Evolutionary conservation across 495 filamentous ascomycete species (phyloP), one percentile per base, ranked within the genome.

Genomic region (Lophiostoma macrostomum): DNA sequence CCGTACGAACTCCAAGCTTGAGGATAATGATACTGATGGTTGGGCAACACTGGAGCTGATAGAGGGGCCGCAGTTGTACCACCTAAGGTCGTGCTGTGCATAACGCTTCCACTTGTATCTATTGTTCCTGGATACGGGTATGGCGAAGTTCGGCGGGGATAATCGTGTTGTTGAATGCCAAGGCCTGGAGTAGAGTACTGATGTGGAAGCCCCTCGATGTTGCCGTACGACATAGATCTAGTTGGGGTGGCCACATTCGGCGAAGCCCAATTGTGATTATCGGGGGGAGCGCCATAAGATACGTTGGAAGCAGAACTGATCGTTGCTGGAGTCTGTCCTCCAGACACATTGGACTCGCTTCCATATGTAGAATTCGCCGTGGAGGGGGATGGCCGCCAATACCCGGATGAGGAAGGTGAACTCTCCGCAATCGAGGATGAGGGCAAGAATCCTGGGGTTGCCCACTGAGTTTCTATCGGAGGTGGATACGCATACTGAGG

Each of bases 221-320:
- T 56, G 12, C 66, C 60, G 37, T 66, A 68, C 1, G 66, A 68
- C 60, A 68, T 63, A 22, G 66, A 68, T 31, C 66, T 41, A 23
- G 58, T 53, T 20, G 56, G 63, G 5, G 43, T 46, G 14, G 46
- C 41, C 2, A 55, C 13, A 16, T 28, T 47, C 12, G 58, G 39
- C 22, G 30, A 52, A 3, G 16, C 47, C 58, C 62, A 61, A 22
- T 22, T 44, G 14, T 53, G 58, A 12, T 18, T 24, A 19, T 62
- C 58, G 10, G 41, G 49, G 10, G 37, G 51, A 11, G 35, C 30
- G 5, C 46, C 57, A 43, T 58, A 65, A n/a, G 58, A 45, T 32
- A 62, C 40, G 28, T 50, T 53, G 5, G 58, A 58, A 20, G 53
- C 49, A 1, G 46, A 43, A 27, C 56, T 58, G 49, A 58, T 54